Evolutionary conservation across 495 filamentous ascomycete species (phyloP).

Genomic region (Articulospora tetracladia): DNA sequence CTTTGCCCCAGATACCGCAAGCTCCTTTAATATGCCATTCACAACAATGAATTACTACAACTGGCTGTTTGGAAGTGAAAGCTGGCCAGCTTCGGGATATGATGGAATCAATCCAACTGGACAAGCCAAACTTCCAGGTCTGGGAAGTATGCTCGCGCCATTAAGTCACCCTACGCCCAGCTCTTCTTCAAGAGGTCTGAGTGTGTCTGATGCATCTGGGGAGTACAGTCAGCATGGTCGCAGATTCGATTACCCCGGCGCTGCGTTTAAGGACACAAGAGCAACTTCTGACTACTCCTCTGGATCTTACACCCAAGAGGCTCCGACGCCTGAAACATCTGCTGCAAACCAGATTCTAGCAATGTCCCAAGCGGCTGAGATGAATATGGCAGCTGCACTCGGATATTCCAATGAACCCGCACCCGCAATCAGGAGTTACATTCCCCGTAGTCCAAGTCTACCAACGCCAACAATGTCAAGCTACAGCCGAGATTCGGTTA

Average conservation of each 20-base stretch:
- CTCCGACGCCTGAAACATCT: constrained; percentile 9
- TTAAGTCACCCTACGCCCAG: neutral
- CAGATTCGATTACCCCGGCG: neutral
- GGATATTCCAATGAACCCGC: constrained; percentile 3
- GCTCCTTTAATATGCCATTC: constrained; percentile 54
- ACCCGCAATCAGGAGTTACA: neutral
- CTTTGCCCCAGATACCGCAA: constrained; percentile 41
- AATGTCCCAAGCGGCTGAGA: constrained; percentile 8
- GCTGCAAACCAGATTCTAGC: constrained; percentile 14
- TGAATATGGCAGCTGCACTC: constrained; percentile 4
- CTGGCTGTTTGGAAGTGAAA: constrained; percentile 49
- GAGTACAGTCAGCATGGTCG: constrained; percentile 3
- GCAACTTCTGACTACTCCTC: constrained; percentile 1
- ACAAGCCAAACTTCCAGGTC: neutral
- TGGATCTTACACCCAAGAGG: constrained; percentile 1
- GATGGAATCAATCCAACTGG: neutral
- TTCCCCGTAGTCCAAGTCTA: neutral
- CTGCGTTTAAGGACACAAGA: neutral
- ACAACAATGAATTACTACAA: constrained; percentile 52
- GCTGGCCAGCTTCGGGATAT: neutral
- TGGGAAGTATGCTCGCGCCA: neutral
- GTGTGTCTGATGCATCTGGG: constrained; percentile 1
- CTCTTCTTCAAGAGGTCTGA: neutral
- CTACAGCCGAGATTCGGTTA: neutral
- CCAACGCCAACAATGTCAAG: neutral